Evolutionary conservation across 768 basidiomycete genomes (phyloP), one percentile per base, ranked within the genome.

Genomic region (Jaapia argillacea): DNA sequence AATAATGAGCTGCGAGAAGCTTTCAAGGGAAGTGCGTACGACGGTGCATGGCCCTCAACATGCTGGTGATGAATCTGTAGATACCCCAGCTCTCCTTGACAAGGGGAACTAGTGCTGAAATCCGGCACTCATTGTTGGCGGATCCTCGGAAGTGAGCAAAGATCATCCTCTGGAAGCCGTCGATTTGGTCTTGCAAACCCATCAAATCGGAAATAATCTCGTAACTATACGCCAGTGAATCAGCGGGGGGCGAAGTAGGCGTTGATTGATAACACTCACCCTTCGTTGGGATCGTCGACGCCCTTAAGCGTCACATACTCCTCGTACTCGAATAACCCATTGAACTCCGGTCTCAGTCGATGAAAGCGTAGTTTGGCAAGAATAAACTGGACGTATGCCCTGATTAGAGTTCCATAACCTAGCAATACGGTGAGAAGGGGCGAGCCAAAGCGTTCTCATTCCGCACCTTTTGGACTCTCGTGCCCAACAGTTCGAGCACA

Each of bases 41-140:
- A 66, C 96, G 71, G 58, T 94, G 88, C 85, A 99, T 88, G 1
- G 96, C 96, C 21, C 96, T 74, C 59, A 98, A 68, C 96, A 99
- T 99, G 65, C 89, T 93, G 6, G 94, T 98, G 58, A 98, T 93
- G 65, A 98, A 99, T 37, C 90, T 77, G 64, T 99, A 99, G 45
- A 99, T 99, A 27, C 94, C 94, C 81, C 93, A 99, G 54, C 90
- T 94, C 65, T 99, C 96, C 64, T 99, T 99, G 43, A 99, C 96
- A 10, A 97, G 73, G 20, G 96, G 94, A 2, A 99, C 96, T 39
- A 99, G 68, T 2, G 96, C 72, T 25, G 93, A 94, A 47, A 99
- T 99, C 23, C 93, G 83, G 61, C 93, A 96, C 64, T 99, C 96
- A 51, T 99, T 99, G 58, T 96, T 97, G 38, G 79, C 69, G 14